Base-by-base conservation (phyloP, 805 yeast genomes). In the Metschnikowia cerradonensis region DNA sequence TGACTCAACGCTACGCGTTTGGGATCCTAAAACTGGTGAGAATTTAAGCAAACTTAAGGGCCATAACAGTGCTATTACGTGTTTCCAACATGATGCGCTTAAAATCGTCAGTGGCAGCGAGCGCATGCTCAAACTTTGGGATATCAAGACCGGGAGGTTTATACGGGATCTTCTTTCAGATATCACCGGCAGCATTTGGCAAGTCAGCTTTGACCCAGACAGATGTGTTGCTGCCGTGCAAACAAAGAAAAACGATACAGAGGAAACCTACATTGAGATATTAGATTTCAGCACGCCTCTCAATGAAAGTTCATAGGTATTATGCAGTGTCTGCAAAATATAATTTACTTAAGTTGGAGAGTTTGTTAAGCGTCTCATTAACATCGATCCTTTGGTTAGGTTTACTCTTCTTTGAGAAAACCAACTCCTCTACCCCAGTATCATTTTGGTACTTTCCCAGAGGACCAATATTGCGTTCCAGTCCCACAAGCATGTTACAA, bases 191-290 rank as follows among this genome's bases (percentile, higher is more conserved):
- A 86, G 88, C 36, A 90, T 92, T 34, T 94, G 99, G 99, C 96
- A 94, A 58, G 97, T 92, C 2, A 80, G 86, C 60, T 89, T 90
- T 61, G 95, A 90, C 62, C 81, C 83, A 56, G 80, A 86, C 52
- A 77, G 90, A 47, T 87, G 97, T 63, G 88, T 92, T 36, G 92
- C 96, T 19, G 98, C 99, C 0, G 94, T 91, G 8, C 95, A 90
- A 65, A 62, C 76, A 45, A 63, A 59, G 40, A 58, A 58, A 14
- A 77, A 82, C 49, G 82, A 78, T 37, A 80, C 80, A 8, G 60
- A 56, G 42, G 77, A 76, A 50, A 89, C 97, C 2, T 86, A 74
- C 63, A 83, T 94, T 52, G 97, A 91, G 66, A 84, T 94, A 30
- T 70, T 90, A 45, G 96, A 90, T 64, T 92, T 89, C 69, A 85